Conservation (phyloP, 2,329 filamentous ascomycete species). For the Rhinocladiella mackenziei region DNA sequence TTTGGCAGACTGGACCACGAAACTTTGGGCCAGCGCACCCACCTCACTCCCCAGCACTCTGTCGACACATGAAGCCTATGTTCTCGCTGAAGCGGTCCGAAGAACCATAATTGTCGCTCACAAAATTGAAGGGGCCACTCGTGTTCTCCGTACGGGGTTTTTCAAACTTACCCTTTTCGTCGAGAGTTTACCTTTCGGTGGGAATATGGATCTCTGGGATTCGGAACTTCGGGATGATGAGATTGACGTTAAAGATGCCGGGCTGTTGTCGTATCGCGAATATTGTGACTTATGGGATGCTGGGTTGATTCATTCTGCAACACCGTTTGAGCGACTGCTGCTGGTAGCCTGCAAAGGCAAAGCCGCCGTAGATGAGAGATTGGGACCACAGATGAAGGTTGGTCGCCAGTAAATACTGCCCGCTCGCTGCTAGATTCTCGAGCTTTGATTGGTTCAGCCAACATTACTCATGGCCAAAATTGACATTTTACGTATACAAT, state of each 20-base stretch:
- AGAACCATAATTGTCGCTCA: neutral
- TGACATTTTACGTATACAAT: too few species aligned
- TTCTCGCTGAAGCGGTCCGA: neutral
- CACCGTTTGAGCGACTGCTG: constrained; percentile 1
- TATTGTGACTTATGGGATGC: neutral
- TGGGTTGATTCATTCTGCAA: neutral
- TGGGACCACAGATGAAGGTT: too few species aligned
- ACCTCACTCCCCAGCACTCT: neutral
- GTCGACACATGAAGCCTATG: neutral
- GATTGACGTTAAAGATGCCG: neutral
- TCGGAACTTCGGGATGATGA: neutral
- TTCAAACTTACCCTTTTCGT: constrained; percentile 2
- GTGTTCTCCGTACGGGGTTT: neutral
- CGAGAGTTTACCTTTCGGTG: neutral
- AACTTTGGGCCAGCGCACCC: neutral
- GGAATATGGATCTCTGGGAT: neutral
- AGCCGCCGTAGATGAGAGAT: neutral
- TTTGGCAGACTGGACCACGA: neutral
- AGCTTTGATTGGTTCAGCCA: too few species aligned
- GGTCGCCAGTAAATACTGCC: too few species aligned
- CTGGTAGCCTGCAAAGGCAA: constrained; percentile 1
- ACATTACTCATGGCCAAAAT: too few species aligned
- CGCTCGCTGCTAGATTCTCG: too few species aligned
- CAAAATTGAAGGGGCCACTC: neutral
- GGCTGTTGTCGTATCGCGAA: constrained; percentile 1